Evolutionary conservation across 768 basidiomycete species (phyloP).

Genomic region (Auriscalpium orientale): DNA sequence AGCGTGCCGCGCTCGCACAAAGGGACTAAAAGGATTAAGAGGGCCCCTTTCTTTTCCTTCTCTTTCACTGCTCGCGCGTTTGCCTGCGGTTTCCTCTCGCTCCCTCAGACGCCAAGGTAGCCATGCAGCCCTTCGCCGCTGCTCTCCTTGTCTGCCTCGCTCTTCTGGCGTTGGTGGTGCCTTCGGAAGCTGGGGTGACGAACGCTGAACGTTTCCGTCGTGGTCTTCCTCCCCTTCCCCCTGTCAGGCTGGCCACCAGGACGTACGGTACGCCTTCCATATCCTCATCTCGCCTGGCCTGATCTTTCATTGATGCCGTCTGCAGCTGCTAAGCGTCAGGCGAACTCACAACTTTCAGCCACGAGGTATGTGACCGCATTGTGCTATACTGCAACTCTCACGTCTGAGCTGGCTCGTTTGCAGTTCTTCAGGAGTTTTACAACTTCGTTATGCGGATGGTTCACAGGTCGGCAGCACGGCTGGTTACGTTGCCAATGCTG

Average conservation of each 20-base stretch:
- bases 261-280: not conserved
- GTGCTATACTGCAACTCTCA: too few relatives aligned
- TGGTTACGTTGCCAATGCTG: too few relatives aligned
- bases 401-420: too few relatives aligned
- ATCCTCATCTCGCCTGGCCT: not conserved
- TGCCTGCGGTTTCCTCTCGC: not conserved
- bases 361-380: not conserved
- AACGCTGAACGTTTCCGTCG: not conserved
- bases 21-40: not conserved
- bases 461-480: too few relatives aligned
- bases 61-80: not conserved
- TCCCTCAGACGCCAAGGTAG: not conserved
- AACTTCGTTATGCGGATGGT: too few relatives aligned
- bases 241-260: not conserved
- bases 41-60: not conserved
- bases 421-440: too few relatives aligned
- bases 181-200: not conserved
- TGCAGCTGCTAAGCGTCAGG: not conserved
- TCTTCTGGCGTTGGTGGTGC: not conserved
- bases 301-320: not conserved
- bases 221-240: not conserved
- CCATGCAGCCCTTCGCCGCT: not conserved
- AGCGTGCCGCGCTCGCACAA: too few relatives aligned
- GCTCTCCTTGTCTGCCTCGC: not conserved
- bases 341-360: not conserved